Base-by-base conservation (phyloP, 495 filamentous ascomycete genomes). In the Aspergillus saccharolyticus region DNA sequence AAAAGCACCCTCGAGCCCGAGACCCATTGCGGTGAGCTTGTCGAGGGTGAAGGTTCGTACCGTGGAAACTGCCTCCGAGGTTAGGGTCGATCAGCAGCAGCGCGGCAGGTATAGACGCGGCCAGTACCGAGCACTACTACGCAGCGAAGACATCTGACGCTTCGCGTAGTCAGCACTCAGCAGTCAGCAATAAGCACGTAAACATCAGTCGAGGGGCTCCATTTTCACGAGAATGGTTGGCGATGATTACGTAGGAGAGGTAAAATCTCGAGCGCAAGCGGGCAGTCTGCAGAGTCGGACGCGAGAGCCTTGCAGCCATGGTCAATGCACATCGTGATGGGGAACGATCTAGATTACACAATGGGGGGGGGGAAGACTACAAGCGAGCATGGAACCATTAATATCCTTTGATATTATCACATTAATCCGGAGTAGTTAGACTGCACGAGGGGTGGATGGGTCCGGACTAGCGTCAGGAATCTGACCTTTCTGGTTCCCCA, bases 1-100 rank as follows among this genome's bases (percentile, higher is more conserved):
- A 61, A 61, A 57, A 61, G 59, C 50, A 51, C 54, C 44, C 25
- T 4, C 15, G 7, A 46, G 22, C 24, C 53, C 22, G 45, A 61
- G 30, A 18, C 19, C 45, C 33, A 24, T 25, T 50, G 47, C 22
- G 22, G 21, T 5, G 28, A 18, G 24, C 5, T 28, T 28, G 12
- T 30, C 2, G 20, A 17, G 15, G 47, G 14, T 24, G 24, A 16
- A 1, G 33, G 33, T 39, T 39, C n/a, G 22, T 50, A 30, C 47
- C 47, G 24, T 50, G 47, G 47, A 50, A 17, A 28, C 20, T 50
- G 18, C 14, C 17, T 16, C 24, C 47, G 47, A 50, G 22, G 4
- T 24, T 16, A 28, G 17, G 28, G 47, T 30, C 47, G 47, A 50
- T 50, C 47, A 28, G 47, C 22, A n/a, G 47, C 22, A 19, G 6